Evolutionary conservation across 2,329 filamentous ascomycete species (phyloP).

Genomic region (Diaporthe nobilis): DNA sequence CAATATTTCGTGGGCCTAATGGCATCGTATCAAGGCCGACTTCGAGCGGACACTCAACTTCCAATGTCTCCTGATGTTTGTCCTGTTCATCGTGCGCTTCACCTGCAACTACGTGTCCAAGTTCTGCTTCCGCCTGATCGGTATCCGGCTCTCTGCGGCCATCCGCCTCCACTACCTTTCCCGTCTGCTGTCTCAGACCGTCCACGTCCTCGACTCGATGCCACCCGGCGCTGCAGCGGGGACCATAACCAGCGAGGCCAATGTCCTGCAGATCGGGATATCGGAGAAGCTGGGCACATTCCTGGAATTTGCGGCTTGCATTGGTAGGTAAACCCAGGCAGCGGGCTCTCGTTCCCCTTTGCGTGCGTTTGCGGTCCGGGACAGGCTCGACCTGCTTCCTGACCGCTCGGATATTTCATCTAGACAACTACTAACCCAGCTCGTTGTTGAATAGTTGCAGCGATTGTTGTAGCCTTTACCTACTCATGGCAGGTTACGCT

Average conservation of each 20-base stretch:
- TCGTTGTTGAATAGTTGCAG: conserved; percentile 51
- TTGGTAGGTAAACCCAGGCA: conserved; percentile 47
- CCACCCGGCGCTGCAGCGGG: conserved; percentile 72
- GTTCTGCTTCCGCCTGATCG: conserved; percentile 74
- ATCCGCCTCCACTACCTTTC: conserved; percentile 76
- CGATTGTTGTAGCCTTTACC: conserved; percentile 68
- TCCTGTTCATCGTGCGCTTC: conserved; percentile 37
- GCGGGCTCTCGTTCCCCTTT: background rate
- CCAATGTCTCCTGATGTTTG: conserved; percentile 32
- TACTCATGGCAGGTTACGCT: conserved; percentile 73
- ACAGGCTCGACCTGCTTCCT: background rate
- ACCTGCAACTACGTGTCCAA: conserved; percentile 46
- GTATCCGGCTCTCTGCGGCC: conserved; percentile 72
- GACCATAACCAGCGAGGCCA: conserved; percentile 75
- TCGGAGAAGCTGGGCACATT: conserved; percentile 74
- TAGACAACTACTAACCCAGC: background rate
- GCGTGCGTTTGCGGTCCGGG: background rate
- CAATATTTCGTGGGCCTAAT: background rate
- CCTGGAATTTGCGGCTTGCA: conserved; percentile 67
- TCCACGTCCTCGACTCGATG: conserved; percentile 78
- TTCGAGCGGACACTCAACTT: conserved; percentile 23
- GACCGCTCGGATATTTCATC: background rate
- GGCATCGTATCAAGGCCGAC: background rate
- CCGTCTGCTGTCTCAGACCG: conserved; percentile 74
- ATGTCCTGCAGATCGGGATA: conserved; percentile 75